Conservation (phyloP, 208 protist genomes). For the Polymyxa betae region DNA sequence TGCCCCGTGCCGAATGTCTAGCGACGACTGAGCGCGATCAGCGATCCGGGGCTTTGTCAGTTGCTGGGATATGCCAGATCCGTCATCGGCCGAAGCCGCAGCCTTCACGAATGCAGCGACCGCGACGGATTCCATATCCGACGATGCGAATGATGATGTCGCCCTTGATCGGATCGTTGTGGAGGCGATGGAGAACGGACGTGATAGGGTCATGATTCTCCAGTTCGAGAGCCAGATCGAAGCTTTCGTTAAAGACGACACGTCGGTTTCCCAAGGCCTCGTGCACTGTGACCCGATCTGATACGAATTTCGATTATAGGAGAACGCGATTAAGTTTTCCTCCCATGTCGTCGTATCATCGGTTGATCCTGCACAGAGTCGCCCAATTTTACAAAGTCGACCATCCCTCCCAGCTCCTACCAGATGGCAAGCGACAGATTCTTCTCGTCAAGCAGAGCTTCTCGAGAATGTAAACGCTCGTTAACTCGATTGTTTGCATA, state of each 20-base stretch:
- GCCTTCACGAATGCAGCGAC: no score
- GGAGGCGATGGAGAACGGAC: background rate
- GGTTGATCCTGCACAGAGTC: background rate
- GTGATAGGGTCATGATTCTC: background rate
- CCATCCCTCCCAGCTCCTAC: background rate
- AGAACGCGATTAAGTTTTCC: background rate
- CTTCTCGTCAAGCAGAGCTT: background rate
- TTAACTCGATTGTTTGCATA: no score
- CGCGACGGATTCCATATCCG: no score
- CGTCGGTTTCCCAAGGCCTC: no score
- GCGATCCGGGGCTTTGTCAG: no score
- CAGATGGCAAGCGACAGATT: background rate
- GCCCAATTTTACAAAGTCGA: background rate
- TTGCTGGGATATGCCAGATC: no score
- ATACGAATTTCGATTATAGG: no score
- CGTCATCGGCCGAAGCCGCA: no score
- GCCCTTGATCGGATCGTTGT: background rate
- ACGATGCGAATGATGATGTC: background rate
- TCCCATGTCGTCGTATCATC: slow-evolving; percentile 7
- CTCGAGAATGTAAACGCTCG: background rate
- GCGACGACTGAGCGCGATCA: no score
- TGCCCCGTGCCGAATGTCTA: no score
- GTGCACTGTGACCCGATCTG: no score
- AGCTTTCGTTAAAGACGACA: background rate
- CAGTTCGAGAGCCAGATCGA: background rate